Conservation (phyloP, 257 asterid genomes). For the Marsdenia floribunda region DNA sequence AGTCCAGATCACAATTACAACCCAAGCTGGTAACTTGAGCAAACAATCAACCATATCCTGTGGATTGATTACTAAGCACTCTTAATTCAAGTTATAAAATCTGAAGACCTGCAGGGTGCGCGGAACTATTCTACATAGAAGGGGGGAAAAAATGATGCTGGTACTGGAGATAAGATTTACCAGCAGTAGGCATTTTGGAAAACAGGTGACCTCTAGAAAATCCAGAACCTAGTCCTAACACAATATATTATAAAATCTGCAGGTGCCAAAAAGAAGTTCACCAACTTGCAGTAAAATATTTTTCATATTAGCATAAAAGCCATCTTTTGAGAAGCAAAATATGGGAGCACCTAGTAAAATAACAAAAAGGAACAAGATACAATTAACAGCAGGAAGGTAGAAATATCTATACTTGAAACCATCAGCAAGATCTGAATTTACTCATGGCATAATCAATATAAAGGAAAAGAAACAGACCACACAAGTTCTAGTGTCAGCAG, state of each 20-base stretch:
- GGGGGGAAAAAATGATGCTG: not conserved
- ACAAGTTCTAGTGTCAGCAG: not conserved
- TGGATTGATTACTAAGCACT: not conserved
- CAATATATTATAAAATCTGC: not conserved
- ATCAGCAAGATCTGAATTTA: not conserved
- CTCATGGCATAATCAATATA: not conserved
- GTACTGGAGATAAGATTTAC: not conserved
- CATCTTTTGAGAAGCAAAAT: not conserved
- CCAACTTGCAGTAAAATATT: not conserved
- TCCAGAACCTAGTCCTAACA: not conserved
- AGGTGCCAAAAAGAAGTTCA: not conserved
- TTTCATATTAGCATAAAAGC: not conserved
- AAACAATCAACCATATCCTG: not conserved
- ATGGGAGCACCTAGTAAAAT: not conserved
- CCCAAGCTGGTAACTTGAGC: constrained; percentile 7
- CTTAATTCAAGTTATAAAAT: not conserved
- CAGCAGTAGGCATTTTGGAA: not conserved
- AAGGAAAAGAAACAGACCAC: not conserved
- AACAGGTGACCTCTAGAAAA: not conserved
- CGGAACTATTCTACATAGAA: not conserved
- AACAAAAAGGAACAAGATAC: not conserved
- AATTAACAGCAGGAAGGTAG: not conserved
- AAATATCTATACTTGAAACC: not conserved
- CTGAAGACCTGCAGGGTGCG: not conserved
- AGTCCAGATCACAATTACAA: not conserved